These are phyloP conservation scores for Trichophyton benhamiae DNA, from an alignment of 2,329 filamentous ascomycete genomes.

Conservation along the genomic window DNA sequence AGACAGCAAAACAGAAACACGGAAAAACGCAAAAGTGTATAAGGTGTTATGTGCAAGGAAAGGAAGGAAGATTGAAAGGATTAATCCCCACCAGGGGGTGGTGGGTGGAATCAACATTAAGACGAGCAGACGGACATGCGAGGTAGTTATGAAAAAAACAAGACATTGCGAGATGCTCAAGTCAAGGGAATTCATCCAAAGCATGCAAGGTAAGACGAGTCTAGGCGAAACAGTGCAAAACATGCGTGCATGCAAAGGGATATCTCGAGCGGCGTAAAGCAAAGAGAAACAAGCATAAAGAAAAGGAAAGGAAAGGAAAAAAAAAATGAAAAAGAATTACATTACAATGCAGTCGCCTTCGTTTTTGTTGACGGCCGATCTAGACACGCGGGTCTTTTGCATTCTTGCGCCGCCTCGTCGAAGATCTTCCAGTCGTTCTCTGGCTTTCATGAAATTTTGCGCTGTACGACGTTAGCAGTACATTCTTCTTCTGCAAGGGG, in stretches of 20 bases:
- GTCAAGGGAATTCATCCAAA: no score
- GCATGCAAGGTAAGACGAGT: background rate
- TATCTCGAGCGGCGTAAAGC: background rate
- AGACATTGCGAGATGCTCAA: no score
- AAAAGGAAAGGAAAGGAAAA: background rate
- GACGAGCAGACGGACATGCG: background rate
- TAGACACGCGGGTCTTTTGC: slow-evolving; percentile 64
- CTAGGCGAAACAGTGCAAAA: background rate
- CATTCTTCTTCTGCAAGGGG: no score
- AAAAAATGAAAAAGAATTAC: slow-evolving; percentile 36
- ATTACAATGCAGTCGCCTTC: slow-evolving; percentile 81
- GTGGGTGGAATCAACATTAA: background rate
- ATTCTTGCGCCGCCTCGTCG: slow-evolving; percentile 64
- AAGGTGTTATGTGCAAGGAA: slow-evolving; percentile 2
- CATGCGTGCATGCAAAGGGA: background rate
- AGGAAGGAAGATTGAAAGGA: background rate
- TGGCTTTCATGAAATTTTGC: slow-evolving; percentile 86
- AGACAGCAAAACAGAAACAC: background rate
- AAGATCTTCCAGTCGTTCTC: slow-evolving; percentile 83
- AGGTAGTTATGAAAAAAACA: background rate
- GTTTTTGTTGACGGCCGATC: slow-evolving; percentile 69
- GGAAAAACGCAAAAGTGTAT: background rate
- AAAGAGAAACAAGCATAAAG: background rate
- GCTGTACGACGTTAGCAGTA: slow-evolving; percentile 40
- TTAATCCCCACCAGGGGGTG: slow-evolving; percentile 2